Base-by-base conservation (phyloP, 2,329 filamentous ascomycete species). In the Colletotrichum godetiae region DNA sequence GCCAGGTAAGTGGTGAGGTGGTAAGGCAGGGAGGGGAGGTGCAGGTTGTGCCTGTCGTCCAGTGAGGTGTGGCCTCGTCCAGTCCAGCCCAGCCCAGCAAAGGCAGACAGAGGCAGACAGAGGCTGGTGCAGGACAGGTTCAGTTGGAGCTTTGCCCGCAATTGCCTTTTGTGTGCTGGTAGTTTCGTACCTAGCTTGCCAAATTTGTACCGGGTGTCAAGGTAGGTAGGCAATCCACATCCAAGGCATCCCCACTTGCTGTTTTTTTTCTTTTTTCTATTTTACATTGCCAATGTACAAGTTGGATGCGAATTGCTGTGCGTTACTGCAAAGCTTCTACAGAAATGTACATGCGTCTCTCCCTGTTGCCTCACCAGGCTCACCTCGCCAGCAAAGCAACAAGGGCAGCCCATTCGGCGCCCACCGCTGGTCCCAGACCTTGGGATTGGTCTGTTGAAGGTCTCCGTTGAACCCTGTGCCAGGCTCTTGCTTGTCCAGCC, bases 401-500 rank as follows among this genome's bases (percentile, higher is more conserved):
- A 60, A 62, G 57, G 57, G 56, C 65, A 62, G 42, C 65, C 42
- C 33, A 60, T 60, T 64, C 49, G 19, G 55, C 57, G 68, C 49
- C 69, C 65, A 53, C 69, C 31, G 46, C 65, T 49, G 29, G 57
- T 65, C 68, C 58, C 57, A 60, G 63, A 22, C 63, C n/a, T 33
- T 35, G 22, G 37, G 68, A 71, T 71, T 60, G 68, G 62, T 24
- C 55, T 46, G 46, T 55, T 49, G 49, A 24, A 67, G 49, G 61
- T 24, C 63, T 58, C 65, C n/a, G 31, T 35, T 55, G 52, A 46
- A 10, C n/a, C 31, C 49, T 13, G 13, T 58, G 29, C 59, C 70
- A 69, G 70, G 70, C 59, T 42, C 31, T 72, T 68, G 68, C 64
- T 29, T 61, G 68, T 62, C 59, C 29, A 68, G 58, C 33, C 52